Base-by-base conservation (phyloP, 73 alveolate genomes). In the Urostyla sp. region DNA sequence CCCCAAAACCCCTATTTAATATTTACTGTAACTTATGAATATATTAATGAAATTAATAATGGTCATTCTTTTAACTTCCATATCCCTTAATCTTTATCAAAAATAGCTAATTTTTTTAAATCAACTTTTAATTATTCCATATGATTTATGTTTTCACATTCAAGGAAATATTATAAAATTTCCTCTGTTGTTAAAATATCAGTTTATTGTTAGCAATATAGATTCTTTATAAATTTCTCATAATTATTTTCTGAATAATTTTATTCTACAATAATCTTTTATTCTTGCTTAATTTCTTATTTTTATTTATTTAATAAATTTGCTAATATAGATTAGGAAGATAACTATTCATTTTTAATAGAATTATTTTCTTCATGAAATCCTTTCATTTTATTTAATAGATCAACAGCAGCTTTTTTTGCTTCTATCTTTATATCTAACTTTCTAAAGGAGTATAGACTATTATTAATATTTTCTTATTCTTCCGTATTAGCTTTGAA, bases 391-490 rank as follows among this genome's bases (percentile, higher is more conserved):
- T 63, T 63, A 6, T 46, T 26, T 20, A 63, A 23, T 5, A 63
- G 45, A 20, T 63, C 44, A 20, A 34, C 18, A 21, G 79, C 79
- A 16, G 37, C 79, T 16, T 20, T 26, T 24, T 45, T 44, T 3
- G 83, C 83, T 27, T 69, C 83, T 5, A 26, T 48, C 40, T 49
- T 46, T 46, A 63, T 40, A 13, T 63, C 44, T 35, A 63, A 10
- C 36, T 63, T 63, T 16, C 48, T 43, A 26, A 63, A 63, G 27
- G 10, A 52, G 21, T 13, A 8, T 2, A 15, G 15, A 2, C 24
- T 31, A 6, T 34, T 59, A 18, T 59, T 2, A 24, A 10, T 37
- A 31, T 24, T 3, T 6, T 30, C 10, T 35, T 13, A 18, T 4
- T 59, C 81, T 11, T 24, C 69, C 36, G 8, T 23, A 16, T 40